Percentiles rank a stretch among this genome's conserved stretches.
These are phyloP conservation scores for Kurtzmaniella quercitrusa DNA, from an alignment of 1,139 yeast genomes.

Conservation along the genomic window DNA sequence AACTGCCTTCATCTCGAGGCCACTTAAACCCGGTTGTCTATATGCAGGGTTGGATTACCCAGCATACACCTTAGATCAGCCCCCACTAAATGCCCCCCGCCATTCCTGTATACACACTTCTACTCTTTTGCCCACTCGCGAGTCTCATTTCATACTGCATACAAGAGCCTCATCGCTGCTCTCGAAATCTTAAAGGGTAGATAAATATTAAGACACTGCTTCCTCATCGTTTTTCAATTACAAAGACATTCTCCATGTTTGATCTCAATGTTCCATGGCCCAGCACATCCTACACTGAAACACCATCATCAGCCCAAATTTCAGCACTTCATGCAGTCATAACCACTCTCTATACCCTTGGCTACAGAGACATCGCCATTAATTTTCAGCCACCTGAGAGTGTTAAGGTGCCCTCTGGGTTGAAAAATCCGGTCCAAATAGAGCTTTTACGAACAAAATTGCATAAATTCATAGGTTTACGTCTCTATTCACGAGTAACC, in stretches of 20 bases:
- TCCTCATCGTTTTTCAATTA: not conserved
- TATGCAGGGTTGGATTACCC: no score
- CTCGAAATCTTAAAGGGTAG: not conserved
- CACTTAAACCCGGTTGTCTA: no score
- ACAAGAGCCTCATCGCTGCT: not conserved
- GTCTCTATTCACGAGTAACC: slow-evolving; percentile 70
- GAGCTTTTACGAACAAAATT: slow-evolving; percentile 18
- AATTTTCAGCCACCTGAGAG: slow-evolving; percentile 59
- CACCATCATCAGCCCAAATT: slow-evolving; percentile 40
- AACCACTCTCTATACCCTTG: slow-evolving; percentile 56
- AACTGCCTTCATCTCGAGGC: not conserved
- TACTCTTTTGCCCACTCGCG: no score
- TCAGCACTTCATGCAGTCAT: slow-evolving; percentile 45
- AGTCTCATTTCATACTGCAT: no score
- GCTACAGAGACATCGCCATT: slow-evolving; percentile 71
- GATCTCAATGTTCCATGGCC: slow-evolving; percentile 90
- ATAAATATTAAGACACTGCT: no score
- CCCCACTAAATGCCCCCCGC: no score
- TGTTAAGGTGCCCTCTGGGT: slow-evolving; percentile 51
- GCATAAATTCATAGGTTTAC: slow-evolving; percentile 29
- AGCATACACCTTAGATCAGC: no score
- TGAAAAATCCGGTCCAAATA: slow-evolving; percentile 38
- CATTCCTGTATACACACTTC: not conserved
- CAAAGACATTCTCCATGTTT: slow-evolving; percentile 14
- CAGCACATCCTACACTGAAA: slow-evolving; percentile 38